Evolutionary conservation across 768 basidiomycete genomes (phyloP).

Genomic region (Nidularia pulvinata): DNA sequence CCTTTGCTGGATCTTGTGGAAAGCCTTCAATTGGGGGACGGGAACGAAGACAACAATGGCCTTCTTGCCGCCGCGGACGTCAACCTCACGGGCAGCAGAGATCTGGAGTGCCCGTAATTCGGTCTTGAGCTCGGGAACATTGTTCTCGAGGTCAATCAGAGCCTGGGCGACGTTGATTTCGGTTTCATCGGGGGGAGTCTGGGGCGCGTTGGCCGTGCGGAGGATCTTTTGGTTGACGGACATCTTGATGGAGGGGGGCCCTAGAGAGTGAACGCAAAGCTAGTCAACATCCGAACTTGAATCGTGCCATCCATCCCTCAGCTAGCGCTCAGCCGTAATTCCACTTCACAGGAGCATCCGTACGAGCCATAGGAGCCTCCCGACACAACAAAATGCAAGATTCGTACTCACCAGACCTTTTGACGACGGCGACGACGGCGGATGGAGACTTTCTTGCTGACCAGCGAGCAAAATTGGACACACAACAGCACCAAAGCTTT

Average conservation of each 20-base stretch:
- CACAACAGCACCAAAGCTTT: conserved; percentile 31
- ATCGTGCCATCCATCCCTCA: conserved; percentile 56
- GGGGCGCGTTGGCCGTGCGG: conserved; percentile 95
- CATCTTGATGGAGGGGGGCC: conserved; percentile 54
- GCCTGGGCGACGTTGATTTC: conserved; percentile 95
- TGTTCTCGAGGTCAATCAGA: conserved; percentile 96
- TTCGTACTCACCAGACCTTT: conserved; percentile 67
- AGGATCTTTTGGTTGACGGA: conserved; percentile 85
- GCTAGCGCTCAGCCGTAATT: conserved; percentile 16
- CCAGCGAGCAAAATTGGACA: conserved; percentile 14
- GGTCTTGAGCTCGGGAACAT: conserved; percentile 96
- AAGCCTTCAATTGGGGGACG: conserved; percentile 96
- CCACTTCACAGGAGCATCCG: conserved; percentile 11
- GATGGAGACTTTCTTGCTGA: conserved; percentile 30
- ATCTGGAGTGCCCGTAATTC: conserved; percentile 97
- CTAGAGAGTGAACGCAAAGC: conserved; percentile 18
- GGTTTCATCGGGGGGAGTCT: conserved; percentile 85
- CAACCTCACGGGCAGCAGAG: conserved; percentile 98
- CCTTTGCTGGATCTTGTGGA: conserved; percentile 98
- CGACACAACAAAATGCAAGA: conserved; percentile 24
- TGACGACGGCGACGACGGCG: conserved; percentile 52
- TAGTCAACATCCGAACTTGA: conserved; percentile 48
- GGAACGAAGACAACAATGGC: conserved; percentile 99
- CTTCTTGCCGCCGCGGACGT: conserved; percentile 99
- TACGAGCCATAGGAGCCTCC: conserved; percentile 16